Evolutionary conservation across 371 early-diverging fungal genomes (phyloP), one percentile per base, ranked within the genome.

Genomic region (Basidiobolus meristosporus): DNA sequence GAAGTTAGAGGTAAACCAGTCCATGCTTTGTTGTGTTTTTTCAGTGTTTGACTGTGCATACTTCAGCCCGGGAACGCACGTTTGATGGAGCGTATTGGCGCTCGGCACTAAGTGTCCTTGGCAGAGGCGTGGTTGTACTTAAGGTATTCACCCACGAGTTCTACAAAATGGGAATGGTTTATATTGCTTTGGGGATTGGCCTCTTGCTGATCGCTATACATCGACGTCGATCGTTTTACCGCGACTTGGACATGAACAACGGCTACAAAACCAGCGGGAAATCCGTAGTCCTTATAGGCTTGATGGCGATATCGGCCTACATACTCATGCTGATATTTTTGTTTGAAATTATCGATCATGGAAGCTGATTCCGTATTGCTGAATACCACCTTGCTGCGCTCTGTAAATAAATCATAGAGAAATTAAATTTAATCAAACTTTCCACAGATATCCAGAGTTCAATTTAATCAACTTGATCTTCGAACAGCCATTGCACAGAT

Each of bases 41-140:
- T n/a, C n/a, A n/a, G n/a, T n/a, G n/a, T n/a, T n/a, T n/a, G n/a
- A n/a, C n/a, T n/a, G n/a, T n/a, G n/a, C n/a, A n/a, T n/a, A n/a
- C n/a, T n/a, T 5, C 43, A 73, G 81, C 81, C 7, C 65, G 73
- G 4, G 75, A 81, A 40, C 54, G 81, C 17, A 81, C 81, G 2
- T 80, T 77, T 44, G 81, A 80, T 47, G 81, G 81, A 6, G 78
- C 81, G 9, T 81, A 81, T 52, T 75, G 77, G 77, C 59, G 81
- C 44, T 77, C 81, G 14, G 62, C 77, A 15, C 47, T 81, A 16
- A 68, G 70, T 20, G 58, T 76, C 17, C 73, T 80, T 42, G 72
- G 73, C 9, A 67, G 69, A n/a, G 70, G 77, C 9, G 56, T 77
- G 38, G 51, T 80, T 28, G 63, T 80, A 38, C 44, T 81, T 29